Evolutionary conservation across 129 eudicot species (phyloP).

Genomic region (Pseudognaphalium luteoalbum): DNA sequence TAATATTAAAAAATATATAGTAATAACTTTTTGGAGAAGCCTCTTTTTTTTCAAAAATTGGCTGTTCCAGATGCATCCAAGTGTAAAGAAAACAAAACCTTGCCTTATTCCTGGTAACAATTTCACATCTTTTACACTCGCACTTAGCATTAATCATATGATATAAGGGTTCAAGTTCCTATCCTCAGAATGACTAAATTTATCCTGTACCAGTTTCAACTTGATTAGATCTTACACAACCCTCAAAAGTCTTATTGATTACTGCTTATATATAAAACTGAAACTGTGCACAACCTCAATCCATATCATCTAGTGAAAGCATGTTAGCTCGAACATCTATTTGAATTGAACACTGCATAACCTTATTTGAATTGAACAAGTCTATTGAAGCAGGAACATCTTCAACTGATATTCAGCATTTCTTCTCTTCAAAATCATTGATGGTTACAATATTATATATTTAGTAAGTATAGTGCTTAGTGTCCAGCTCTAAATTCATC

Average conservation of each 20-base stretch:
- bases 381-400: background rate
- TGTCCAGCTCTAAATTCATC: background rate
- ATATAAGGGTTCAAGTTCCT: background rate
- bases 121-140: background rate
- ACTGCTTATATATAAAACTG: background rate
- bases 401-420: background rate
- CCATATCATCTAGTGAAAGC: too few relatives aligned
- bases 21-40: background rate
- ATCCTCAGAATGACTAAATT: background rate
- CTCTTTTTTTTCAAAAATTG: background rate
- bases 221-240: background rate
- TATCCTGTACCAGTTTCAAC: slow-evolving; percentile 3
- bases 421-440: background rate
- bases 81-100: background rate
- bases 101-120: background rate
- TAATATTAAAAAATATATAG: too few relatives aligned
- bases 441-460: background rate
- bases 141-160: background rate
- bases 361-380: background rate
- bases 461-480: background rate
- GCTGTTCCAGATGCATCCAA: background rate
- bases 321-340: too few relatives aligned
- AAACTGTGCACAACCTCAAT: background rate
- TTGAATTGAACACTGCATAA: too few relatives aligned
- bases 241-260: background rate